These are phyloP conservation scores for Lentithecium fluviatile DNA, from an alignment of 495 filamentous ascomycete genomes.

Conservation along the genomic window DNA sequence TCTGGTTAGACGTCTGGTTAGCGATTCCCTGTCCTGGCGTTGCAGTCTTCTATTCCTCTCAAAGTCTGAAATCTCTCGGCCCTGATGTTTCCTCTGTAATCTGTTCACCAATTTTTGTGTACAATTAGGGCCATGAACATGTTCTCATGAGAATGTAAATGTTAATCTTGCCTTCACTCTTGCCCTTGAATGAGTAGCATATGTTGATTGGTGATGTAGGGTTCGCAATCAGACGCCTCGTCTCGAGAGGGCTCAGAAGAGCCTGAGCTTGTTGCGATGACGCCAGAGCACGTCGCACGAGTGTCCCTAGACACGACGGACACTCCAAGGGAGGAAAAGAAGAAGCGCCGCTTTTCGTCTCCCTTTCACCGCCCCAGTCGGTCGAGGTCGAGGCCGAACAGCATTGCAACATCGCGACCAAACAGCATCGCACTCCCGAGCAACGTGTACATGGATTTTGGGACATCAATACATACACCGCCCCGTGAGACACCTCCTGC, in stretches of 20 bases:
- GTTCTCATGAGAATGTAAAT: constrained; percentile 25
- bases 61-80: constrained; percentile 8
- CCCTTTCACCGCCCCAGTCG: constrained; percentile 33
- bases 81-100: constrained; percentile 5
- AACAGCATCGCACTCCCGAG: constrained; percentile 31
- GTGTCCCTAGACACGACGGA: constrained; percentile 11
- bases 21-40: constrained; percentile 9
- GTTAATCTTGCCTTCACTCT: constrained; percentile 23
- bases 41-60: not conserved
- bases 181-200: constrained; percentile 12
- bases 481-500: constrained; percentile 29
- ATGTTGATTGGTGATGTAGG: constrained; percentile 37
- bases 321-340: constrained; percentile 26
- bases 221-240: constrained; percentile 11
- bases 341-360: constrained; percentile 32
- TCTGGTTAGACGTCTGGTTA: constrained; percentile 1
- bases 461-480: constrained; percentile 21
- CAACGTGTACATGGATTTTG: constrained; percentile 19
- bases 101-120: not conserved
- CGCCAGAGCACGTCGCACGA: constrained; percentile 4
- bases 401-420: constrained; percentile 31
- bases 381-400: constrained; percentile 26
- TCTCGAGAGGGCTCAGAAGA: constrained; percentile 27
- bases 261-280: constrained; percentile 21
- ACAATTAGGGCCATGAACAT: not conserved